Base-by-base conservation (phyloP, 345 rosid species). In the Turnera subulata region DNA sequence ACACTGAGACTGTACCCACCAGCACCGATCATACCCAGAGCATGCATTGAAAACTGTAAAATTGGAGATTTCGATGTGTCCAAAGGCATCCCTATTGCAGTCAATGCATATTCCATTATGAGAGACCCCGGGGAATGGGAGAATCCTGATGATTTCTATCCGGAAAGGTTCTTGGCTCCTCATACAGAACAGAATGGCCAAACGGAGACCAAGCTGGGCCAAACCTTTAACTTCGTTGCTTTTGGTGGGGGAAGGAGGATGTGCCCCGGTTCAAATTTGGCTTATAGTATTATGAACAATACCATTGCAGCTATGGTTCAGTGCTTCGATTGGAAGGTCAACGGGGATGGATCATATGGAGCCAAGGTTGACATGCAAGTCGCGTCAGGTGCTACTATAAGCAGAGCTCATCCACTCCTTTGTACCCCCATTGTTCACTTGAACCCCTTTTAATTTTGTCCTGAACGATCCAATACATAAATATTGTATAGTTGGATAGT, bases 161-260 rank as follows among this genome's bases (percentile, higher is more conserved):
- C 71, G 12, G 65, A 59, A 40, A 67, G 70, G 44, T 59, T 67
- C 55, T 12, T 53, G 60, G 59, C 21, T 33, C 14, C 54, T 1
- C 6, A 3, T 32, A 42, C 18, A 12, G 51, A 62, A 18, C 0
- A 44, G 2, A 45, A 50, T 4, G 11, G 14, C 6, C 14, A 43
- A 33, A 46, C 11, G 15, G 40, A 26, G 17, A 15, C 19, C 1
- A 32, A 32, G 10, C 25, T 2, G 42, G n/a, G 58, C 43, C 26
- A 9, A 24, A 25, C 12, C 6, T 3, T n/a, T 16, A 20, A 6
- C 18, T 56, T 46, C 11, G 26, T 64, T 13, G 44, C 69, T 12
- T 56, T 56, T 40, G 69, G 69, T 21, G 62, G 56, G 32, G 64
- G 70, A 11, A 66, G 64, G 29, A 52, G 70, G 24, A 24, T 21